Evolutionary conservation across 2,329 filamentous ascomycete species (phyloP).

Genomic region (Dryadomyces sulphureus): DNA sequence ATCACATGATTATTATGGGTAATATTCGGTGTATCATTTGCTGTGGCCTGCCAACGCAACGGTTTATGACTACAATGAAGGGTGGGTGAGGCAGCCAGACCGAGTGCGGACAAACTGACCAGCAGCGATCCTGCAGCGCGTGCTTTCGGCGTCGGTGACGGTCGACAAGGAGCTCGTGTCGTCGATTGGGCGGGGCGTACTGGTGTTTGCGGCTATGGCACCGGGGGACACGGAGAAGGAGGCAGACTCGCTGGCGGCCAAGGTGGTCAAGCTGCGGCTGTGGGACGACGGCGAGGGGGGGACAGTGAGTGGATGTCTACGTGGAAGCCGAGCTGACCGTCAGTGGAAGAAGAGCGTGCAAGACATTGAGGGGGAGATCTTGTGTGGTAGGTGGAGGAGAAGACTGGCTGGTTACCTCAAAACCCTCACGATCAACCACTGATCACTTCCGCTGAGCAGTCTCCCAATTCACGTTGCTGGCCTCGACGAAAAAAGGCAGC

Average conservation of each 20-base stretch:
- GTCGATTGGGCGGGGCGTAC: constrained; percentile 74
- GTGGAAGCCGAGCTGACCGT: background rate
- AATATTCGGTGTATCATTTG: too few relatives aligned
- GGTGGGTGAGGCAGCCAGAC: too few relatives aligned
- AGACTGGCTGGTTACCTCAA: too few relatives aligned
- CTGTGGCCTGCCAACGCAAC: too few relatives aligned
- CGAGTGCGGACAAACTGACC: too few relatives aligned
- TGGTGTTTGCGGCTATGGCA: constrained; percentile 84
- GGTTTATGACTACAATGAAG: too few relatives aligned
- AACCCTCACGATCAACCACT: background rate
- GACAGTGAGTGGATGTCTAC: constrained; percentile 28
- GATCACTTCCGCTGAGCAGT: constrained; percentile 38
- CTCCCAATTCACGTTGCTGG: constrained; percentile 90
- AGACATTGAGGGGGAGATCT: constrained; percentile 78
- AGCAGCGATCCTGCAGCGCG: constrained; percentile 86
- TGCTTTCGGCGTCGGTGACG: constrained; percentile 88
- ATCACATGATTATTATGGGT: background rate
- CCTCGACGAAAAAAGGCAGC: constrained; percentile 85
- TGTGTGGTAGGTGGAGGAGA: constrained; percentile 56
- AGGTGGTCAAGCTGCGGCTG: constrained; percentile 77
- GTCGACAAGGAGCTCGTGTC: constrained; percentile 86
- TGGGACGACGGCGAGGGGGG: constrained; percentile 72
- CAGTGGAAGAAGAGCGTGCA: constrained; percentile 85
- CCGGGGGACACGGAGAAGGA: constrained; percentile 85
- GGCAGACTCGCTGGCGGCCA: constrained; percentile 66